Conservation (phyloP, 495 filamentous ascomycete genomes). For the Penicillium alfredii region DNA sequence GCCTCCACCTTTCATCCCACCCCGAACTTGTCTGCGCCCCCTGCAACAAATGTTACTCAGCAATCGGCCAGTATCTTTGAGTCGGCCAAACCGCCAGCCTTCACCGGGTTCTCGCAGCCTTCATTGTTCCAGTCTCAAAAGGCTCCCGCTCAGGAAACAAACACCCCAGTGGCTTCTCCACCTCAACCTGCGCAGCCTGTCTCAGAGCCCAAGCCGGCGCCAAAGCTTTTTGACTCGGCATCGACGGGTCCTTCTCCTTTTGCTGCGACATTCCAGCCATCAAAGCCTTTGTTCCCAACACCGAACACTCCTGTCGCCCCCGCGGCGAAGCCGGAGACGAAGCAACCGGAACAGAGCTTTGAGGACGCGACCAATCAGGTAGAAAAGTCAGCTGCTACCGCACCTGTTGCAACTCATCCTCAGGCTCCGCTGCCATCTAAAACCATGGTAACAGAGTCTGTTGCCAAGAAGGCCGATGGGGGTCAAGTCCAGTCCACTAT, state of each 20-base stretch:
- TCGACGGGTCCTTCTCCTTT: conserved; percentile 4
- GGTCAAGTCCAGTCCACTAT: background rate
- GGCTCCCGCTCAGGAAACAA: background rate
- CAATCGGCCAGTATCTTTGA: conserved; percentile 13
- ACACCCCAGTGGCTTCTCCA: background rate
- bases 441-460: background rate
- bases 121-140: conserved; percentile 5
- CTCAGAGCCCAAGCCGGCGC: conserved; percentile 3
- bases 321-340: background rate
- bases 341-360: background rate
- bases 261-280: background rate
- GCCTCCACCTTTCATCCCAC: conserved; percentile 1
- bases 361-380: background rate
- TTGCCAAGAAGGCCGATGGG: background rate
- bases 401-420: too few species aligned
- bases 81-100: conserved; percentile 5
- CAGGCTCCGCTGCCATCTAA: background rate
- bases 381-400: background rate
- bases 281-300: conserved; percentile 1
- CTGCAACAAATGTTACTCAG: conserved; percentile 10
- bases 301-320: background rate
- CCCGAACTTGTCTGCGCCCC: conserved; percentile 2
- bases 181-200: background rate
- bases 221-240: conserved; percentile 9
- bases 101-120: conserved; percentile 1